Conservation (phyloP, 2,329 filamentous ascomycete genomes). For the Pezicula rhizophila region DNA sequence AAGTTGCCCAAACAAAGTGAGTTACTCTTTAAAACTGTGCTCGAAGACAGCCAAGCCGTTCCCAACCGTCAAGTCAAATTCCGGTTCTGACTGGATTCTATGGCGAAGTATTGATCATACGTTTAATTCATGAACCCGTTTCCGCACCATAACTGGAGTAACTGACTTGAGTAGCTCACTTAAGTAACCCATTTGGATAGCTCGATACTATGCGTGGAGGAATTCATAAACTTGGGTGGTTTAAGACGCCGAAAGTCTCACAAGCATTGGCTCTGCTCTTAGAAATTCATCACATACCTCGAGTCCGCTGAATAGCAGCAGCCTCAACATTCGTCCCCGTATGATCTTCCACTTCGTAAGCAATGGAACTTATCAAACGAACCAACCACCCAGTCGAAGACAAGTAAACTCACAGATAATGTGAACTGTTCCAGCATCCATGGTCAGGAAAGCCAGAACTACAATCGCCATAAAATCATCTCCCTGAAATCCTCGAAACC, state of each 20-base stretch:
- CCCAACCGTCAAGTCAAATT: neutral
- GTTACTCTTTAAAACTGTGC: too few relatives aligned
- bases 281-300: neutral
- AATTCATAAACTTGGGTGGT: too few relatives aligned
- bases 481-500: constrained; percentile 9
- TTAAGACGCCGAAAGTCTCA: too few relatives aligned
- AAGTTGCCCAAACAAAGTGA: too few relatives aligned
- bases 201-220: too few relatives aligned
- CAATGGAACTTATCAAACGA: neutral
- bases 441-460: constrained; percentile 8
- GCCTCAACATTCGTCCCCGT: constrained; percentile 12
- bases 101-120: neutral
- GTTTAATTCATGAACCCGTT: too few relatives aligned
- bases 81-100: neutral
- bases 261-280: too few relatives aligned
- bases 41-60: too few relatives aligned
- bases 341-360: constrained; percentile 8
- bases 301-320: constrained; percentile 3
- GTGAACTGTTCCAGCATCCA: constrained; percentile 8
- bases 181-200: too few relatives aligned
- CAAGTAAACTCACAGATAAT: constrained; percentile 16
- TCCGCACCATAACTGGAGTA: too few relatives aligned
- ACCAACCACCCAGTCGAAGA: neutral
- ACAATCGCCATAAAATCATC: constrained; percentile 11
- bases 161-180: too few relatives aligned